phyloP scores from a whole-genome alignment of 495 filamentous ascomycete species.

The Talaromyces ruber region DNA sequence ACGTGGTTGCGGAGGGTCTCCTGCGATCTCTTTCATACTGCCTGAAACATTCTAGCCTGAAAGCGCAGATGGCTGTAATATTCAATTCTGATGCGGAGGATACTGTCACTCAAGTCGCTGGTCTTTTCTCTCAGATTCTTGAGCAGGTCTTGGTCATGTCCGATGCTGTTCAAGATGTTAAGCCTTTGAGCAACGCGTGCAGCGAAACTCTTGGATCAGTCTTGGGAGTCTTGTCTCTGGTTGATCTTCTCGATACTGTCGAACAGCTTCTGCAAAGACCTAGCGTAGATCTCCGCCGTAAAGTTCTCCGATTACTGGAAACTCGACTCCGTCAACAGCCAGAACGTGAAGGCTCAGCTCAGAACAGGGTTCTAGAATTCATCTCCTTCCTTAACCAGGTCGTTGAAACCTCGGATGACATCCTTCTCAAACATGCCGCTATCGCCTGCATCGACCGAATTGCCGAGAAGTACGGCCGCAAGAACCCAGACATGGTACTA shows the following conservation, averaged over 20 bases:
- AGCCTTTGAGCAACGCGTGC: conserved; percentile 53
- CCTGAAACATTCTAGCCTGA: conserved; percentile 36
- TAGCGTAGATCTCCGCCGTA: conserved; percentile 62
- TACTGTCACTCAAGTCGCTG: conserved; percentile 50
- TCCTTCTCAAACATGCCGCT: conserved; percentile 68
- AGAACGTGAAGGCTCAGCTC: conserved; percentile 54
- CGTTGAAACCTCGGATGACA: conserved; percentile 59
- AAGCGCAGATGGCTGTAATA: conserved; percentile 29
- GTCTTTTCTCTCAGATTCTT: conserved; percentile 62
- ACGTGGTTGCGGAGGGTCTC: conserved; percentile 53
- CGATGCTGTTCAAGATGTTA: conserved; percentile 50
- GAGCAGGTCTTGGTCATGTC: conserved; percentile 56
- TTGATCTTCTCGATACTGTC: conserved; percentile 77
- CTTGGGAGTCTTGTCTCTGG: conserved; percentile 68
- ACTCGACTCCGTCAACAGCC: conserved; percentile 60
- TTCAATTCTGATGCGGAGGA: conserved; percentile 28
- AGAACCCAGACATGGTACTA: conserved; percentile 58
- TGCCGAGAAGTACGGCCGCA: conserved; percentile 84
- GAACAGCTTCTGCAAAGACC: conserved; percentile 66
- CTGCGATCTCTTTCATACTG: conserved; percentile 40
- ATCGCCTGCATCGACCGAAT: conserved; percentile 85
- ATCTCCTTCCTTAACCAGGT: conserved; percentile 66
- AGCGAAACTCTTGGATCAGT: conserved; percentile 63
- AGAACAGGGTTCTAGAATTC: conserved; percentile 65
- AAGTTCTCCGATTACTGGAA: conserved; percentile 72